These are phyloP conservation scores for Pythium phragmitis DNA, from an alignment of 352 stramenopile species.

Conservation along the genomic window DNA sequence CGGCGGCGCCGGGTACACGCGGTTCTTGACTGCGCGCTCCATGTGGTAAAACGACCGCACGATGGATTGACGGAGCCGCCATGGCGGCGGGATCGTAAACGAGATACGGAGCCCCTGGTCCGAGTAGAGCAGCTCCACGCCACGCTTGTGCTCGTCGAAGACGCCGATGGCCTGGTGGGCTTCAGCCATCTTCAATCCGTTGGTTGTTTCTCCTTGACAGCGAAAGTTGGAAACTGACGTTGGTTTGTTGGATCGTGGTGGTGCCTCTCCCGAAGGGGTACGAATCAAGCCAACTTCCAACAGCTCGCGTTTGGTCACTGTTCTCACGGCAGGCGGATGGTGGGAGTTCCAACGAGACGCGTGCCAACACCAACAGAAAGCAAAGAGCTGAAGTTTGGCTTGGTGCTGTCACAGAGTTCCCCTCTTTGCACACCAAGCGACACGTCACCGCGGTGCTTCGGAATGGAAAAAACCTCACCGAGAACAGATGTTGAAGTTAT, in stretches of 20 bases:
- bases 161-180: slow-evolving; percentile 81
- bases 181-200: slow-evolving; percentile 62
- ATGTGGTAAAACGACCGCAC: slow-evolving; percentile 73
- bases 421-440: slow-evolving; percentile 22
- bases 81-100: slow-evolving; percentile 82
- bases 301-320: background rate
- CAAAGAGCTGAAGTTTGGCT: background rate
- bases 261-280: background rate
- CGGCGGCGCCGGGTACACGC: slow-evolving; percentile 79
- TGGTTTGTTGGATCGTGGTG: background rate
- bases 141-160: slow-evolving; percentile 86
- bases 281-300: background rate
- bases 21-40: slow-evolving; percentile 59
- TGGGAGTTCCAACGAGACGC: slow-evolving; percentile 27
- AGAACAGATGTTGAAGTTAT: background rate
- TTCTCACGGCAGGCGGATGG: slow-evolving; percentile 17
- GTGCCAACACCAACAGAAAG: background rate
- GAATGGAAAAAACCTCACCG: slow-evolving; percentile 22
- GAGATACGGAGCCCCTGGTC: slow-evolving; percentile 81
- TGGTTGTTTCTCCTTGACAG: background rate
- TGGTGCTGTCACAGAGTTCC: background rate
- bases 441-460: background rate
- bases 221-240: slow-evolving; percentile 26
- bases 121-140: slow-evolving; percentile 84
- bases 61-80: slow-evolving; percentile 60